Conservation (phyloP, 2,329 filamentous ascomycete genomes). For the Furcasterigmium sp. region DNA sequence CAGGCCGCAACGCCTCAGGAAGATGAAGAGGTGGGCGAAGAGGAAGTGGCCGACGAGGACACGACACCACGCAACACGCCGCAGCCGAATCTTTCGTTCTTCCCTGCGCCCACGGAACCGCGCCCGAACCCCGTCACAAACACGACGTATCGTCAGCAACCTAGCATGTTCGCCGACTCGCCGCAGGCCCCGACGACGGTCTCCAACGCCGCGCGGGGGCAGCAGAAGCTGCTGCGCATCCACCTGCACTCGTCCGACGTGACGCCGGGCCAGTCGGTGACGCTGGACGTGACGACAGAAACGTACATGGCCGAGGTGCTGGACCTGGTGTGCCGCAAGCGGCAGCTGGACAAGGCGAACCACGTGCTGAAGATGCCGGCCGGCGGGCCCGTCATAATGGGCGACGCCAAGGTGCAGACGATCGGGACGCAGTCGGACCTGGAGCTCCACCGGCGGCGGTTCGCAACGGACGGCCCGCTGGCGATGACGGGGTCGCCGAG, state of each 20-base stretch:
- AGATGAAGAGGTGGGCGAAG: constrained; percentile 30
- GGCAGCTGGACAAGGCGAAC: constrained; percentile 72
- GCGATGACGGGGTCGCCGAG: constrained; percentile 65
- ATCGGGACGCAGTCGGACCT: constrained; percentile 71
- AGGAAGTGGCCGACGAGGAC: constrained; percentile 34
- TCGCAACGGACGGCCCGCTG: constrained; percentile 67
- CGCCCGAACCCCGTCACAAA: constrained; percentile 56
- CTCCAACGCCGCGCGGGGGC: constrained; percentile 47
- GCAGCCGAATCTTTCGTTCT: constrained; percentile 26
- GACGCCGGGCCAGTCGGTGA: constrained; percentile 67
- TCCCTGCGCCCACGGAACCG: constrained; percentile 25
- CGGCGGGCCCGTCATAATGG: constrained; percentile 68
- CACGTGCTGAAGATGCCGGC: constrained; percentile 74
- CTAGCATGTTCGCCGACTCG: constrained; percentile 47
- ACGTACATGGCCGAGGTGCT: constrained; percentile 80
- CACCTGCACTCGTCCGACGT: constrained; percentile 67
- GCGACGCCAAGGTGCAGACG: constrained; percentile 74
- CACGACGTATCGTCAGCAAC: constrained; percentile 52
- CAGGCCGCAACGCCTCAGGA: constrained; percentile 63
- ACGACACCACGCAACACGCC: constrained; percentile 40
- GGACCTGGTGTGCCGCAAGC: constrained; percentile 70
- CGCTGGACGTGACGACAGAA: constrained; percentile 72
- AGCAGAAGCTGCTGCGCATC: constrained; percentile 65
- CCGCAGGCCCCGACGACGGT: constrained; percentile 42
- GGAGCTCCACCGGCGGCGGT: constrained; percentile 69